phyloP scores from a whole-genome alignment of 768 basidiomycete species.

The Boletus tomentosulus region DNA sequence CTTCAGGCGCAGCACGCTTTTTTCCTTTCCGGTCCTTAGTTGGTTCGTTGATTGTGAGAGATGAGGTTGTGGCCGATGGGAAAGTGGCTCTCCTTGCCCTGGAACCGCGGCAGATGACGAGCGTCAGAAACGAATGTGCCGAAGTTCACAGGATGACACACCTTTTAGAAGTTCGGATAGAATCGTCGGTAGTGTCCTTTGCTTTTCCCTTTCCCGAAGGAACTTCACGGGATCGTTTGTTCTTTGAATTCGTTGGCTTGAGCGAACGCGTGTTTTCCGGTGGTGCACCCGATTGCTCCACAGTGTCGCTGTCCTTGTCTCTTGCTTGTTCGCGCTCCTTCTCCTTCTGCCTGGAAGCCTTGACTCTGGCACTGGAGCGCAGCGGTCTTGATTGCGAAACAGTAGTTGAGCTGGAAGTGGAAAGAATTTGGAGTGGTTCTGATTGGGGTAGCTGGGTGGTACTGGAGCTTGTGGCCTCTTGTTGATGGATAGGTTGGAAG shows the following conservation, averaged over 20 bases:
- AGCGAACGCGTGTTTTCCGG: slow-evolving; percentile 44
- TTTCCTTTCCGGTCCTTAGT: slow-evolving; percentile 79
- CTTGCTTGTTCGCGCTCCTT: slow-evolving; percentile 50
- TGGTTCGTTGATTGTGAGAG: slow-evolving; percentile 73
- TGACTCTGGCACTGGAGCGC: slow-evolving; percentile 74
- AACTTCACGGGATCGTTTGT: slow-evolving; percentile 50
- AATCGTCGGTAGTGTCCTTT: slow-evolving; percentile 55
- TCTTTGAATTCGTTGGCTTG: slow-evolving; percentile 37
- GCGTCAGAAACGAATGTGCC: slow-evolving; percentile 21
- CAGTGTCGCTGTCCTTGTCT: slow-evolving; percentile 50
- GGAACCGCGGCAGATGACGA: slow-evolving; percentile 29
- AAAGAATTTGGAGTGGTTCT: slow-evolving; percentile 33
- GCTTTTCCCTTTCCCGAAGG: slow-evolving; percentile 56
- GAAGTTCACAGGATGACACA: slow-evolving; percentile 38
- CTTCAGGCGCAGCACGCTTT: slow-evolving; percentile 82
- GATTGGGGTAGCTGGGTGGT: slow-evolving; percentile 40
- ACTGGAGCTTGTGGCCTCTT: slow-evolving; percentile 68
- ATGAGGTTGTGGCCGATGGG: slow-evolving; percentile 36
- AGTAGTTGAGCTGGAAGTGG: slow-evolving; percentile 32
- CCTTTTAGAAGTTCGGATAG: slow-evolving; percentile 56
- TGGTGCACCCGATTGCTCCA: slow-evolving; percentile 37
- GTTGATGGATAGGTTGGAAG: slow-evolving; percentile 69
- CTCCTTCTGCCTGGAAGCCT: slow-evolving; percentile 69
- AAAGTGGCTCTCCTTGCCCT: slow-evolving; percentile 61
- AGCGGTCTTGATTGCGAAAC: slow-evolving; percentile 52